phyloP scores from a whole-genome alignment of 495 filamentous ascomycete genomes.

The Neurospora discreta region DNA sequence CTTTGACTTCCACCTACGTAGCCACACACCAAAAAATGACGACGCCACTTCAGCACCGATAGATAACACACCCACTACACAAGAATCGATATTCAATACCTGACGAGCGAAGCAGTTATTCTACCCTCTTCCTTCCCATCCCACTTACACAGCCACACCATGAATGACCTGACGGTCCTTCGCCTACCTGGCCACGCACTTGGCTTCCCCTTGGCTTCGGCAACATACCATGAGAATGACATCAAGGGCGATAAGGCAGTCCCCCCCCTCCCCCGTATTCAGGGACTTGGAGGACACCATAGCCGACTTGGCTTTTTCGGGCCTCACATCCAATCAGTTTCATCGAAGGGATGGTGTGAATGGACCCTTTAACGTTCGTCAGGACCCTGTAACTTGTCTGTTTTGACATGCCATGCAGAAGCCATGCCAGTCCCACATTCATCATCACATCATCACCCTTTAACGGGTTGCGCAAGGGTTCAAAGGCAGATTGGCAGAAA shows the following conservation, averaged over 20 bases:
- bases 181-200: not conserved
- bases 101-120: not conserved
- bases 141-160: not conserved
- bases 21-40: not conserved
- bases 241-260: not conserved
- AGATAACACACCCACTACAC: not conserved
- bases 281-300: not conserved
- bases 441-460: not conserved
- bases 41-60: not conserved
- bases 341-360: not conserved
- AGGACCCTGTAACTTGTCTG: not conserved
- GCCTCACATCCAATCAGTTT: not conserved
- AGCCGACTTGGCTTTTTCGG: not conserved
- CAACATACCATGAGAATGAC: not conserved
- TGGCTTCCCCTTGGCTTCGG: not conserved
- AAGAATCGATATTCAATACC: not conserved
- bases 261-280: not conserved
- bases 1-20: not conserved
- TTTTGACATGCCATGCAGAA: not conserved
- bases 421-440: not conserved
- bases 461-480: no score
- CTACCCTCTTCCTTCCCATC: not conserved
- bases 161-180: no score
- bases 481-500: no score
- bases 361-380: not conserved